A percentile compares a stretch with the other conserved stretches of the same genome.
Conservation (phyloP, 805 yeast species). For the Lipomyces sp. region DNA sequence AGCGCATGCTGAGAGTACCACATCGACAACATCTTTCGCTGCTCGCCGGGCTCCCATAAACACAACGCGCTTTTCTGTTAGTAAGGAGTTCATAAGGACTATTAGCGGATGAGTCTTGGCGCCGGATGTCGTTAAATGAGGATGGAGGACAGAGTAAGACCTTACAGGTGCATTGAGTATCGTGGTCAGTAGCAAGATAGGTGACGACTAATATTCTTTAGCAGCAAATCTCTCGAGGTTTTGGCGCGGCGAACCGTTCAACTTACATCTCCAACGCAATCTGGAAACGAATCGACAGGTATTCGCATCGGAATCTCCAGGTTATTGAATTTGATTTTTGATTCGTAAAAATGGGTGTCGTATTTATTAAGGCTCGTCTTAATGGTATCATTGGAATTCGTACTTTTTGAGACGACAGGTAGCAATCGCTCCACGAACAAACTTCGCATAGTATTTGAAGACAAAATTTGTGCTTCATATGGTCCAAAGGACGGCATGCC, state of each 20-base stretch:
- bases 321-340: constrained; percentile 40
- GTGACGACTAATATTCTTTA: constrained; percentile 1
- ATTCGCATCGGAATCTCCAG: constrained; percentile 44
- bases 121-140: constrained; percentile 60
- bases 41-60: constrained; percentile 57
- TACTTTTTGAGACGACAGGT: neutral
- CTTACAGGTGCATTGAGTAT: neutral
- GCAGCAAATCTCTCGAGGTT: constrained; percentile 30
- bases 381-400: neutral
- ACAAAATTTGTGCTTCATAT: constrained; percentile 42
- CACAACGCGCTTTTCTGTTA: constrained; percentile 58
- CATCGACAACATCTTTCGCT: constrained; percentile 57
- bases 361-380: neutral
- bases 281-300: constrained; percentile 44
- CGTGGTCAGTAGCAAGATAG: constrained; percentile 3
- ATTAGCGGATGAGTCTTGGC: constrained; percentile 59
- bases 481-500: constrained; percentile 42
- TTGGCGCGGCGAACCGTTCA: constrained; percentile 22
- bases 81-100: constrained; percentile 56
- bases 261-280: constrained; percentile 44
- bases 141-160: constrained; percentile 41
- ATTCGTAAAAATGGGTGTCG: constrained; percentile 45
- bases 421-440: constrained; percentile 41
- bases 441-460: constrained; percentile 37
- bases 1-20: constrained; percentile 54